Conservation (phyloP, 257 asterid species). For the Solanum ossicruentum region DNA sequence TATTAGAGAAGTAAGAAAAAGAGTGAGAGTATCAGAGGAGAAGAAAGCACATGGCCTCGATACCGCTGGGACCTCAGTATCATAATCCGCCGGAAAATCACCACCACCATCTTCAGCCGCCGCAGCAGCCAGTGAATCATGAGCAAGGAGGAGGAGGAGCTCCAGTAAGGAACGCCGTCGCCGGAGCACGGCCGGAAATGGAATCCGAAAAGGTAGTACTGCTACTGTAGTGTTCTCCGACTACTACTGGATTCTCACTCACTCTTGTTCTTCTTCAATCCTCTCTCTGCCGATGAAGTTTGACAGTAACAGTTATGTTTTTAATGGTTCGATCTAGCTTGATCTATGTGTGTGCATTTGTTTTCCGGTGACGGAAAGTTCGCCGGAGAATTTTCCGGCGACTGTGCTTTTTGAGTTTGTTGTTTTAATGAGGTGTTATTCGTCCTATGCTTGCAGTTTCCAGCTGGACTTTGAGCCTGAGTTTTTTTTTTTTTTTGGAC, state of each 20-base stretch:
- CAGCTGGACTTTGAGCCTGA: background rate
- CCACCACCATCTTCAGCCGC: constrained; percentile 5
- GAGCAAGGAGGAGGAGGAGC: constrained; percentile 39
- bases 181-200: constrained; percentile 35
- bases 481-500: background rate
- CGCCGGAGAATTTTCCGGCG: constrained; percentile 18
- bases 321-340: constrained; percentile 28
- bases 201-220: constrained; percentile 50
- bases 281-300: background rate
- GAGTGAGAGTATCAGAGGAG: background rate
- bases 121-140: background rate
- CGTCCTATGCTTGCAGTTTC: background rate
- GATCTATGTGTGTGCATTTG: constrained; percentile 16
- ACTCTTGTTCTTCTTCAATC: background rate
- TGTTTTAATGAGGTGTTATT: background rate
- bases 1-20: background rate
- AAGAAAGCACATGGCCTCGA: constrained; percentile 60
- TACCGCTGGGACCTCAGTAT: constrained; percentile 70
- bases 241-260: background rate
- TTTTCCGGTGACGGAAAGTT: constrained; percentile 3
- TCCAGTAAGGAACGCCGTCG: constrained; percentile 28
- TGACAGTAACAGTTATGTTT: background rate
- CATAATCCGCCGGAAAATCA: constrained; percentile 39
- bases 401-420: background rate
- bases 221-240: background rate